Evolutionary conservation across 768 basidiomycete species (phyloP).

Genomic region (Coprinopsis strossmayeri): DNA sequence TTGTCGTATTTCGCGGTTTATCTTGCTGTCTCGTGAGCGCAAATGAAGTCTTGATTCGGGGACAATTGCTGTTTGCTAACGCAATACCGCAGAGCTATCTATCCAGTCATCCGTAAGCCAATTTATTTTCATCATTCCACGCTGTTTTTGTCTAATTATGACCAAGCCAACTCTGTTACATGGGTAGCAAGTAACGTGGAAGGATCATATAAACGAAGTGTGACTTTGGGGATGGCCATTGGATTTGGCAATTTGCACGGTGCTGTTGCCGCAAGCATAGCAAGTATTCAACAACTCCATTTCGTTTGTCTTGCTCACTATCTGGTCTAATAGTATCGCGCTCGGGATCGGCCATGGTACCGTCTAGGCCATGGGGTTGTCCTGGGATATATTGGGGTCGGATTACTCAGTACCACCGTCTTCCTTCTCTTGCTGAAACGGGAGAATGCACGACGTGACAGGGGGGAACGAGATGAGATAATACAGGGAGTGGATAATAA

Average conservation of each 20-base stretch:
- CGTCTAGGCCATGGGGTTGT: slow-evolving; percentile 63
- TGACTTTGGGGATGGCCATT: slow-evolving; percentile 65
- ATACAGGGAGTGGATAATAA: slow-evolving; percentile 44
- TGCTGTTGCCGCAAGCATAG: slow-evolving; percentile 60
- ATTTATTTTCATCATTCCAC: neutral
- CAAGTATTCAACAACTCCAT: slow-evolving; percentile 24
- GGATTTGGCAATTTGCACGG: slow-evolving; percentile 67
- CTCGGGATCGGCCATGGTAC: slow-evolving; percentile 61
- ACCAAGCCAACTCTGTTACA: slow-evolving; percentile 27
- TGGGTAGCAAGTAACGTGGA: slow-evolving; percentile 73
- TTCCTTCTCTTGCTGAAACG: slow-evolving; percentile 41
- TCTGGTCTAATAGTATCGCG: slow-evolving; percentile 47
- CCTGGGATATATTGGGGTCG: slow-evolving; percentile 62
- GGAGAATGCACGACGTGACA: slow-evolving; percentile 59
- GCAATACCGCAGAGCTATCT: slow-evolving; percentile 33
- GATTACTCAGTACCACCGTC: slow-evolving; percentile 45
- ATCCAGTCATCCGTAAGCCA: slow-evolving; percentile 43
- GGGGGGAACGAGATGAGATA: slow-evolving; percentile 63
- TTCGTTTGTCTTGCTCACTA: slow-evolving; percentile 1
- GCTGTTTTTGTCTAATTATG: neutral
- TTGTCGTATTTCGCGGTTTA: slow-evolving; percentile 71
- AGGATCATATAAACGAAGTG: slow-evolving; percentile 67
- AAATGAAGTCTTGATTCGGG: neutral
- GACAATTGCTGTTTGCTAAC: neutral
- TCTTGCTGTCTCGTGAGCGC: slow-evolving; percentile 59